phyloP scores from a whole-genome alignment of 2,329 filamentous ascomycete genomes.

The Stagonosporopsis vannaccii region DNA sequence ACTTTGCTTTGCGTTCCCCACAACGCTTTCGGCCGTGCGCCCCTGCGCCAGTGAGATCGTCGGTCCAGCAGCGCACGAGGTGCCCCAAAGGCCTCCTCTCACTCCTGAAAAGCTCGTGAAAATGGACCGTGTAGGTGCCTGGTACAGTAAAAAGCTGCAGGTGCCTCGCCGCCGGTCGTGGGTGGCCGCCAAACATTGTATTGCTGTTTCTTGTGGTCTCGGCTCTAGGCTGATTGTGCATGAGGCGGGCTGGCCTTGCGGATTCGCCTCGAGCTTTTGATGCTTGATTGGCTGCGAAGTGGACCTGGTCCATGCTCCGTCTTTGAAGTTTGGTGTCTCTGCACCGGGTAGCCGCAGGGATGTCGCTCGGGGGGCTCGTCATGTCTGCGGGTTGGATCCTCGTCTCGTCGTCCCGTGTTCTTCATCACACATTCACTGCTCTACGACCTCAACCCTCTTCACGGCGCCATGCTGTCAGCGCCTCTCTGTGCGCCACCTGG shows the following conservation, averaged over 20 bases:
- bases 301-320: neutral
- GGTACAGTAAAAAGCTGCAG: neutral
- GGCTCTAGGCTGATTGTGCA: constrained; percentile 5
- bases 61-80: neutral
- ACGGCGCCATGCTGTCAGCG: constrained; percentile 36
- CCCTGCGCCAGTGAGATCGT: constrained; percentile 6
- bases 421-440: constrained; percentile 33
- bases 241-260: neutral
- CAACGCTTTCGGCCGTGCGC: constrained; percentile 10
- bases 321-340: constrained; percentile 8
- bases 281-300: neutral
- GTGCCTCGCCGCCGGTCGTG: neutral
- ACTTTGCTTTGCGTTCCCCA: constrained; percentile 10
- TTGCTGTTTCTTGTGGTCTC: neutral
- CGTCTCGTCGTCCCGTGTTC: constrained; percentile 40
- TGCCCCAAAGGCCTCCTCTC: neutral
- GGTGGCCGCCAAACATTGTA: neutral
- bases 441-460: constrained; percentile 26
- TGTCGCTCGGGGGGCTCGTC: constrained; percentile 17
- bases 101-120: neutral
- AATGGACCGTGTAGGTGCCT: neutral
- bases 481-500: constrained; percentile 29
- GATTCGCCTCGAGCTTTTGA: neutral
- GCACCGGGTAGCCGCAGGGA: constrained; percentile 16
- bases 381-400: constrained; percentile 24